Percentiles rank a stretch among this genome's conserved stretches.
phyloP scores from a whole-genome alignment of 495 filamentous ascomycete genomes.

The Staphylotrichum longicolle region DNA sequence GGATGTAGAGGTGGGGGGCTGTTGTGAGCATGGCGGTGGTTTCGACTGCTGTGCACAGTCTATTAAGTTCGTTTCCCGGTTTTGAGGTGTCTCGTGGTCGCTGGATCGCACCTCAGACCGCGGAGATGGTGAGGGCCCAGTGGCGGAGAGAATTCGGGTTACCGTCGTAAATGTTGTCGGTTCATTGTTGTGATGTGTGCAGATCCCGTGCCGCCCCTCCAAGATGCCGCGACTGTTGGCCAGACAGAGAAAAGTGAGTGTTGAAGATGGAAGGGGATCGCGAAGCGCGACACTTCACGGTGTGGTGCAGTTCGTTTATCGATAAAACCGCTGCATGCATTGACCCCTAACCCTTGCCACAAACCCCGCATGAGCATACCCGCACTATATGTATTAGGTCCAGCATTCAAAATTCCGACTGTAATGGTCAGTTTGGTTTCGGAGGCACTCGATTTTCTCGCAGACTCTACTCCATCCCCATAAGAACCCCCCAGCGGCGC shows the following conservation, averaged over 20 bases:
- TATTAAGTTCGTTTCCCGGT: neutral
- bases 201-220: neutral
- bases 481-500: conserved; percentile 50
- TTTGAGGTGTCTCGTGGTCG: neutral
- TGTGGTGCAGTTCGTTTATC: conserved; percentile 1
- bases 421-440: conserved; percentile 49
- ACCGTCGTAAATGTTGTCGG: no score
- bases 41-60: neutral
- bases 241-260: neutral
- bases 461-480: conserved; percentile 44
- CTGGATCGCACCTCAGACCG: no score
- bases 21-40: conserved; percentile 50
- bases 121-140: no score
- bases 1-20: conserved; percentile 56
- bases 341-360: conserved; percentile 6
- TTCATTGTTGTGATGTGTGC: neutral
- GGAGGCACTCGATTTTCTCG: conserved; percentile 50
- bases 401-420: conserved; percentile 30
- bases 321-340: neutral
- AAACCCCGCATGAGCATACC: neutral
- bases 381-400: conserved; percentile 28
- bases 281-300: neutral
- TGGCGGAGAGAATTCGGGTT: no score
- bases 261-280: neutral
- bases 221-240: neutral